Base-by-base conservation (phyloP, 768 basidiomycete species). In the Amanita fuliginea region DNA sequence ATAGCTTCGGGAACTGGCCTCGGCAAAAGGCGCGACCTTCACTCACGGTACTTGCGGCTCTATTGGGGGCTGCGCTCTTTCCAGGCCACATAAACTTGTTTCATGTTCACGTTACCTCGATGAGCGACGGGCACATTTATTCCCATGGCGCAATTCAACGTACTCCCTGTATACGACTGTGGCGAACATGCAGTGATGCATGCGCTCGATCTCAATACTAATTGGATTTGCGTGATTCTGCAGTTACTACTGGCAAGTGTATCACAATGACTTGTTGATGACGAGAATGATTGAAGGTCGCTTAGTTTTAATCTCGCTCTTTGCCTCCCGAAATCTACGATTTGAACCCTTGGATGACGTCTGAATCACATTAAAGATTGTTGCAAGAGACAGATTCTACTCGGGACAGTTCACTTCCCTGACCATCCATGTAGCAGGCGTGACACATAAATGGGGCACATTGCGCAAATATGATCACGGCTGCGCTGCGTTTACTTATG, bases 321-420 rank as follows among this genome's bases (percentile, higher is more conserved):
- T 47, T 47, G 46, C 35, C 46, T 35, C 26, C 46, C 46, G 46
- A 36, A 35, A 47, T 47, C 33, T 47, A 36, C 46, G 46, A 28
- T 47, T 5, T 34, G 44, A 34, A 46, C 32, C 44, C 44, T 19
- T 43, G 26, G 19, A 46, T 46, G 30, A 46, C 44, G 32, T 35
- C 34, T 45, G 40, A 24, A 42, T 42, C 42, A 43, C 42, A 43
- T 43, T 43, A 43, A 42, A 42, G 18, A 16, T 16, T 10, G 14
- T n/a, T 43, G 16, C 32, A 32, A 32, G 32, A 32, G 32, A 32
- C 14, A 6, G 16, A 3, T 28, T 24, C 39, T 42, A 42, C 42
- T 43, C 42, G 42, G 42, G 26, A 43, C 26, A 43, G n/a, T 30
- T 16, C 6, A 42, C 14, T 42, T 42, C 22, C 18, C 21, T 21